A percentile compares a stretch with the other conserved stretches of the same genome.
phyloP scores from a whole-genome alignment of 225 moss, liverwort and hornwort species.

The Pseudoscleropodium purum region DNA sequence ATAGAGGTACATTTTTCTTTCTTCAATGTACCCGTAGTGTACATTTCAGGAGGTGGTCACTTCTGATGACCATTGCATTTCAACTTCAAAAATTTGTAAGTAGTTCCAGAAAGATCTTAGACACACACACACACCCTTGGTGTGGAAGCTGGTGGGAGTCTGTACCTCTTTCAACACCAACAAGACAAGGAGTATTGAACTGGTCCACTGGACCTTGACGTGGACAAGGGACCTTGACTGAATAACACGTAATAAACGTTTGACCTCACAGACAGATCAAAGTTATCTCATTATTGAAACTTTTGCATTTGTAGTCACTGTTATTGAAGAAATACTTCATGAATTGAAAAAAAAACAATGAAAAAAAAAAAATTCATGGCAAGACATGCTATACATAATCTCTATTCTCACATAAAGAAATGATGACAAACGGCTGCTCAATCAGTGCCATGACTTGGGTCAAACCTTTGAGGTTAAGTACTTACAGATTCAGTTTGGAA shows the following conservation, averaged over 20 bases:
- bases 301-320: background rate
- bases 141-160: background rate
- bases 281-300: background rate
- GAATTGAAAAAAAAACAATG: background rate
- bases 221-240: background rate
- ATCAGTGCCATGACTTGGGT: no score
- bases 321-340: background rate
- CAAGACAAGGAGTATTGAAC: background rate
- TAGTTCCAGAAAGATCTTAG: background rate
- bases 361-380: background rate
- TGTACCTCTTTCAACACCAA: background rate
- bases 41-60: no score
- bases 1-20: no score
- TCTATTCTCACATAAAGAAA: background rate
- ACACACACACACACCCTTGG: background rate
- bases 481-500: background rate
- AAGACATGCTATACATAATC: background rate
- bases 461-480: background rate
- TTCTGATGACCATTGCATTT: no score
- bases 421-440: background rate
- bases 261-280: background rate
- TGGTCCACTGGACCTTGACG: background rate
- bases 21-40: no score
- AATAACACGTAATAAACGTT: background rate
- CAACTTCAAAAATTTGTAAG: no score